Percentiles rank a stretch among this genome's conserved stretches.
Conservation (phyloP, 176 grass and related monocot species). For the Juncus effusus region DNA sequence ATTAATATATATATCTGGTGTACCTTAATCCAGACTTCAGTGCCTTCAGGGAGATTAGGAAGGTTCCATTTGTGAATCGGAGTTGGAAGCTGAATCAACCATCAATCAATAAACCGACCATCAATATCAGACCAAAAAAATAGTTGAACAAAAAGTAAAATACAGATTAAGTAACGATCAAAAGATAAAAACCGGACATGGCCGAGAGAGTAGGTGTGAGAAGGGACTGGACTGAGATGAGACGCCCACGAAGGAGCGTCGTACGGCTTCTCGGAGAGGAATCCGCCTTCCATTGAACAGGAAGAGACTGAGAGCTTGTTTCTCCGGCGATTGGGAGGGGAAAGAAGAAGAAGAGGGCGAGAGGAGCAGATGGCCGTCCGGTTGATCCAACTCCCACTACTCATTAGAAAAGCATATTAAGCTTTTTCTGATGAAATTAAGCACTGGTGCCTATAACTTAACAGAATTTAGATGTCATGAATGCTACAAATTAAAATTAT, state of each 20-base stretch:
- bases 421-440: too few species aligned
- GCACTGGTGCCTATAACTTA: too few species aligned
- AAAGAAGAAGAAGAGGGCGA: conserved; percentile 9
- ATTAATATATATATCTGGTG: not conserved
- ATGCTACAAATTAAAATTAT: too few species aligned
- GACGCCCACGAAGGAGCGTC: conserved; percentile 71
- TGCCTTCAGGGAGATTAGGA: conserved; percentile 69
- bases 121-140: conserved; percentile 1
- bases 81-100: conserved; percentile 57
- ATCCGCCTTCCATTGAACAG: conserved; percentile 45
- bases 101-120: not conserved
- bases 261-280: conserved; percentile 78
- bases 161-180: not conserved
- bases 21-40: conserved; percentile 99
- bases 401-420: too few species aligned
- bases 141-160: not conserved
- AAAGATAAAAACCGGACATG: conserved; percentile 38
- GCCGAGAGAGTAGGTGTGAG: conserved; percentile 65
- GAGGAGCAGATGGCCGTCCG: not conserved
- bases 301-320: conserved; percentile 29
- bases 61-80: conserved; percentile 98
- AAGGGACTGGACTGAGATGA: conserved; percentile 58
- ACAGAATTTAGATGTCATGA: too few species aligned
- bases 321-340: not conserved
- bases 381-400: too few species aligned